Percentiles rank a stretch among this genome's conserved stretches.
Evolutionary conservation across 2,329 filamentous ascomycete genomes (phyloP).

Genomic region (Sclerotinia subarctica): DNA sequence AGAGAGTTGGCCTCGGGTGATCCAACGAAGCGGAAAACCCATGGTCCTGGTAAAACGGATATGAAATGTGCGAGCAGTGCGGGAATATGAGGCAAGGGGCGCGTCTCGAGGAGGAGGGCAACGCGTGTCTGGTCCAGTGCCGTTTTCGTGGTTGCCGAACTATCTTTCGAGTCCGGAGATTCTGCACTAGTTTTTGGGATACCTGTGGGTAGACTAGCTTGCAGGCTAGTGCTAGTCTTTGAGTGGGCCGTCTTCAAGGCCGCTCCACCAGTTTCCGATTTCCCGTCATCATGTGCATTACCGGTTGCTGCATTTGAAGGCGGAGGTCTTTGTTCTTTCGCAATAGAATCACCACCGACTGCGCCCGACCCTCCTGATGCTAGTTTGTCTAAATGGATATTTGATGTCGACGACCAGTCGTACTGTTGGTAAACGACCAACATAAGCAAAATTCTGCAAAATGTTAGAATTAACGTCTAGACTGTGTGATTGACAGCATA

Average conservation of each 20-base stretch:
- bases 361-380: not conserved
- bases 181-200: not conserved
- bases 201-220: too few relatives aligned
- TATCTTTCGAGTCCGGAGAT: not conserved
- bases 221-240: not conserved
- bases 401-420: constrained; percentile 10
- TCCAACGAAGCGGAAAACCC: constrained; percentile 55
- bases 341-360: not conserved
- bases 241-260: not conserved
- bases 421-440: constrained; percentile 4
- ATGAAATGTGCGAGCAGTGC: constrained; percentile 55
- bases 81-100: constrained; percentile 48
- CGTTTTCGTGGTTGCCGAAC: not conserved
- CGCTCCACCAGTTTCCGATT: not conserved
- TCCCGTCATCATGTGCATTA: not conserved
- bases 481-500: not conserved
- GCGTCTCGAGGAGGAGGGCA: constrained; percentile 54
- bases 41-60: constrained; percentile 52
- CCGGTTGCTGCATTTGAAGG: not conserved
- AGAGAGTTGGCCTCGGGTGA: constrained; percentile 45
- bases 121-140: constrained; percentile 48
- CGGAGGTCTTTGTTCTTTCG: not conserved
- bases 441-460: constrained; percentile 4
- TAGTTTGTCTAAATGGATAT: constrained; percentile 3
- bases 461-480: not conserved